Evolutionary conservation across 1,139 yeast genomes (phyloP).

Genomic region (Trichomonascaceae sp.): DNA sequence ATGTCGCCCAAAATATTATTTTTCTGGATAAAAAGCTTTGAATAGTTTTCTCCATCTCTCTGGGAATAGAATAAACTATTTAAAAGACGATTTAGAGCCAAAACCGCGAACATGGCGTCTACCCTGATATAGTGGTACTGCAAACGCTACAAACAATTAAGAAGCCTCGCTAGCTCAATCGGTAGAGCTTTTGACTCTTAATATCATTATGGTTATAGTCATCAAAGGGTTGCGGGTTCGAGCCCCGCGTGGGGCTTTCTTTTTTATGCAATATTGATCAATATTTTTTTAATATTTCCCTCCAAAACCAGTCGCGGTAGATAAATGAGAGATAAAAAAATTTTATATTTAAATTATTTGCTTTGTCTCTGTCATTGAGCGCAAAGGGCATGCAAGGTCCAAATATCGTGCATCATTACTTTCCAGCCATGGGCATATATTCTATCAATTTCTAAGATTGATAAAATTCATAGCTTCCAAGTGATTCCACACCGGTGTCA

Average conservation of each 20-base stretch:
- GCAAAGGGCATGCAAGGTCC: neutral
- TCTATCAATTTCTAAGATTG: neutral
- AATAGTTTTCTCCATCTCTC: no score
- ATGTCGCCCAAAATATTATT: neutral
- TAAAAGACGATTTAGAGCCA: neutral
- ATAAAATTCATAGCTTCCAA: conserved; percentile 12
- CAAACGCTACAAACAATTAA: neutral
- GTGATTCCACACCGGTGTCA: conserved; percentile 9
- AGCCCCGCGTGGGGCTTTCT: conserved; percentile 22
- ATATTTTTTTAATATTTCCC: neutral
- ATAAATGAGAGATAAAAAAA: neutral
- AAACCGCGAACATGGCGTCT: neutral
- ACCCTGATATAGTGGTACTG: neutral
- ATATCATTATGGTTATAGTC: conserved; percentile 7
- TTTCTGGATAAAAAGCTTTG: no score
- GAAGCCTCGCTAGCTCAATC: conserved; percentile 6
- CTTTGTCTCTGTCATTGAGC: neutral
- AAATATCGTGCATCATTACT: neutral
- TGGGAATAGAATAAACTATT: neutral
- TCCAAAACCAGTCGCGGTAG: neutral
- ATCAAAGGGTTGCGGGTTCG: conserved; percentile 24
- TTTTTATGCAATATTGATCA: neutral
- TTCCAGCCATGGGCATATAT: neutral
- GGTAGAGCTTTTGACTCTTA: conserved; percentile 7
- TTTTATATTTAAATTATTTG: neutral